Evolutionary conservation across 2,329 filamentous ascomycete species (phyloP).

Genomic region (Coniochaeta sp.): DNA sequence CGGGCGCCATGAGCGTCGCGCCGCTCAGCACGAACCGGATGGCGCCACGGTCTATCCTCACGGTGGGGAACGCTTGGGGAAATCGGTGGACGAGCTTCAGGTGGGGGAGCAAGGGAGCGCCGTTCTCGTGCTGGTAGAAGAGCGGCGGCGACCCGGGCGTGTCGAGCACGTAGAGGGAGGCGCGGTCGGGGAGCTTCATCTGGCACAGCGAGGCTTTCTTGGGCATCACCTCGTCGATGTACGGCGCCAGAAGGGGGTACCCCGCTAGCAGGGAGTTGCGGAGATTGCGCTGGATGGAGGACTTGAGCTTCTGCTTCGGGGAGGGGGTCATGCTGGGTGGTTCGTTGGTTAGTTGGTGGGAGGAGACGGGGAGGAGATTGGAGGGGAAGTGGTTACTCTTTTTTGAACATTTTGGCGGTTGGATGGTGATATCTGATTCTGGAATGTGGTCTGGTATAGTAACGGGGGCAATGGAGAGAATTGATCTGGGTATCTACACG

Average conservation of each 20-base stretch:
- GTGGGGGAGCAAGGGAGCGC: conserved; percentile 75
- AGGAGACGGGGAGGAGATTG: neutral
- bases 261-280: conserved; percentile 74
- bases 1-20: conserved; percentile 93
- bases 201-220: conserved; percentile 89
- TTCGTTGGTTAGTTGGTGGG: conserved; percentile 11
- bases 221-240: conserved; percentile 90
- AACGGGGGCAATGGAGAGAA: neutral
- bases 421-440: neutral
- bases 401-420: conserved; percentile 72
- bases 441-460: neutral
- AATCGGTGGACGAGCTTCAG: conserved; percentile 85
- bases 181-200: conserved; percentile 88
- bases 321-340: conserved; percentile 59
- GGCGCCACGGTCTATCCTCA: conserved; percentile 90
- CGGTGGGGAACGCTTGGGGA: conserved; percentile 71
- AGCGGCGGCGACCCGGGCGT: conserved; percentile 50
- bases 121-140: conserved; percentile 78
- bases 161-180: conserved; percentile 80
- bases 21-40: conserved; percentile 94
- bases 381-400: conserved; percentile 56
- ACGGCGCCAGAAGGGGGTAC: conserved; percentile 77
- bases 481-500: neutral
- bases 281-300: conserved; percentile 82
- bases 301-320: conserved; percentile 95